phyloP scores from a whole-genome alignment of 202 grass and related monocot species.

The Digitaria exilis region DNA sequence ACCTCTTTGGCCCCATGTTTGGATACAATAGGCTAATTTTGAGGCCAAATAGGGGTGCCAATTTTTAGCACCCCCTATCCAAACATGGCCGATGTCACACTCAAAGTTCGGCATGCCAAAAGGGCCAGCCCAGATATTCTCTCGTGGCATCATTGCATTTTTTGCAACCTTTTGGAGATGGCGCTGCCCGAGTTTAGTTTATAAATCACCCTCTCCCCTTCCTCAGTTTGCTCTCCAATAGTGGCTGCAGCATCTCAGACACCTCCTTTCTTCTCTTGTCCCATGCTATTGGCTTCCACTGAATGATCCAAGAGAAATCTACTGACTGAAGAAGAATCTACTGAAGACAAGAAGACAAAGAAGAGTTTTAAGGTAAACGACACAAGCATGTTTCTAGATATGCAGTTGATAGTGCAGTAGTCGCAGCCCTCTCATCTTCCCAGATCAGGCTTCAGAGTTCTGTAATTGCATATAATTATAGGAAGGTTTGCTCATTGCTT shows the following conservation, averaged over 20 bases:
- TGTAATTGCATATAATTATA: neutral
- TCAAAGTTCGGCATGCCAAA: constrained; percentile 54
- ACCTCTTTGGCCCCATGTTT: too few species aligned
- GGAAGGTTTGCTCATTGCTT: neutral
- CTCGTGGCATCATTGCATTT: constrained; percentile 43
- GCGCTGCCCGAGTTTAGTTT: neutral
- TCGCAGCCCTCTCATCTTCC: neutral
- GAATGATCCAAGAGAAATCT: neutral
- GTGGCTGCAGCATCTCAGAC: constrained; percentile 12
- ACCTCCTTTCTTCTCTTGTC: neutral
- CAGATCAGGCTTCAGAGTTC: neutral
- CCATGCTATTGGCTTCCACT: neutral
- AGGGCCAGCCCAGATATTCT: constrained; percentile 24
- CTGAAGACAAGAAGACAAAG: neutral
- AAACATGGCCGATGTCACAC: too few species aligned
- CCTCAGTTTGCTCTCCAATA: neutral
- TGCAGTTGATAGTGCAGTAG: neutral
- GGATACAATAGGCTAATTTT: too few species aligned
- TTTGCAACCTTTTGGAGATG: neutral
- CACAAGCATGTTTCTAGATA: constrained; percentile 12
- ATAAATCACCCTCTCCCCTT: neutral
- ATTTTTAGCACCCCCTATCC: too few species aligned
- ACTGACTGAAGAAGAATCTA: constrained; percentile 28
- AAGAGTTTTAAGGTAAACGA: neutral
- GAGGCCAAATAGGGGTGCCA: too few species aligned